A percentile compares a stretch with the other conserved stretches of the same genome.
These are phyloP conservation scores for Trifolium subterraneum DNA, from an alignment of 306 rosid species.

Conservation along the genomic window DNA sequence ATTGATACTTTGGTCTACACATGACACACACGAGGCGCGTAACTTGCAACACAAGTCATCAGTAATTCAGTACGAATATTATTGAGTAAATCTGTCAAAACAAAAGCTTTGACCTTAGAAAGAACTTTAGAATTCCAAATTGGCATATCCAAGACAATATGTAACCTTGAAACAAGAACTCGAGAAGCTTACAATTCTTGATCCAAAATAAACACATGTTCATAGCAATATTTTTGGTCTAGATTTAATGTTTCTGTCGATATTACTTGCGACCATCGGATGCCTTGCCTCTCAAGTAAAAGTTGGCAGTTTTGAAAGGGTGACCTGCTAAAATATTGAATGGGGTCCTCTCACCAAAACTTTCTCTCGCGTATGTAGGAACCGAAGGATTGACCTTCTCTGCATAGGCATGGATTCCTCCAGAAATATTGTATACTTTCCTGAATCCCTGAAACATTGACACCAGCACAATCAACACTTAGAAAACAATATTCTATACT, in stretches of 20 bases:
- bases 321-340: conserved; percentile 9
- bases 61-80: not conserved
- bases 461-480: too few relatives aligned
- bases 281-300: conserved; percentile 6
- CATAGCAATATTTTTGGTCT: conserved; percentile 10
- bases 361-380: conserved; percentile 64
- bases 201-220: conserved; percentile 9
- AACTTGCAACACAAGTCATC: not conserved
- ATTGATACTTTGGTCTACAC: not conserved
- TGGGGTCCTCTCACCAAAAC: conserved; percentile 1
- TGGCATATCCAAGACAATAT: not conserved
- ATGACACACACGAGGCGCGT: not conserved
- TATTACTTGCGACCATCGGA: conserved; percentile 10
- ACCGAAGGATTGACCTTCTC: conserved; percentile 73
- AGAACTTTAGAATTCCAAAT: conserved; percentile 9
- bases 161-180: conserved; percentile 16
- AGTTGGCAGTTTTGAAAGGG: not conserved
- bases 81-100: not conserved
- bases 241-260: not conserved
- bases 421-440: conserved; percentile 76
- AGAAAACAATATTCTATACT: not conserved
- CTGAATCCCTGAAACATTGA: conserved; percentile 71
- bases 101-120: conserved; percentile 2
- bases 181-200: not conserved
- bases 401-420: conserved; percentile 93